phyloP scores from a whole-genome alignment of 192 early-diverging fungal genomes.

The Coemansia biformis region DNA sequence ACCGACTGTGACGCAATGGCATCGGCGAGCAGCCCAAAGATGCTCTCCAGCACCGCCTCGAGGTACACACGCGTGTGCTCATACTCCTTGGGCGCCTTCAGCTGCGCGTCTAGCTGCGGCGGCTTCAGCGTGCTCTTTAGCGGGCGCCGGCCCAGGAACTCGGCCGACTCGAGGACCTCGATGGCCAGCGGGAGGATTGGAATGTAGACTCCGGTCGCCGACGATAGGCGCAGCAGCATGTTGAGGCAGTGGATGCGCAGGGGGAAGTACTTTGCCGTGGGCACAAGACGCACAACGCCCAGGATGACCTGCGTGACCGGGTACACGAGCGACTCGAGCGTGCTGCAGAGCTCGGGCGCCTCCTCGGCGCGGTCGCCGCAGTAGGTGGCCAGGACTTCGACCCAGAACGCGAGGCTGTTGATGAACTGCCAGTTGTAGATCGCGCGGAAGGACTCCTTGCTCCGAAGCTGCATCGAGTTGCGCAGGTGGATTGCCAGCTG shows the following conservation, averaged over 20 bases:
- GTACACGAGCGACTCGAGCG: conserved; percentile 74
- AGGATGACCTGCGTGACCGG: conserved; percentile 78
- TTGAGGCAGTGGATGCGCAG: conserved; percentile 82
- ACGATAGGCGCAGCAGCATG: conserved; percentile 63
- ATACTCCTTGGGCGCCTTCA: conserved; percentile 80
- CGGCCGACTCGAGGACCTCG: conserved; percentile 73
- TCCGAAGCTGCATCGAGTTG: conserved; percentile 76
- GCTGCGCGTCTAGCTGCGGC: conserved; percentile 66
- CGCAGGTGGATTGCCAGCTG: conserved; percentile 91
- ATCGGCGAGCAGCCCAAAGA: conserved; percentile 66
- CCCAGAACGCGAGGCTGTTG: conserved; percentile 88
- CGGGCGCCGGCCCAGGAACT: conserved; percentile 62
- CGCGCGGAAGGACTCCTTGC: conserved; percentile 79
- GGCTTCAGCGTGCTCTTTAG: conserved; percentile 81
- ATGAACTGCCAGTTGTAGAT: conserved; percentile 99
- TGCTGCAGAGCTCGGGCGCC: conserved; percentile 40
- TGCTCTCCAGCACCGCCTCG: conserved; percentile 77
- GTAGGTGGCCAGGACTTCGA: conserved; percentile 74
- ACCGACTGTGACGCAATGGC: conserved; percentile 66
- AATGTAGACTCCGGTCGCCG: conserved; percentile 66
- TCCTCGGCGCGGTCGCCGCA: conserved; percentile 53
- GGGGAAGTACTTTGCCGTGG: conserved; percentile 87
- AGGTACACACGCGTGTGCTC: conserved; percentile 78
- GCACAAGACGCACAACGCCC: conserved; percentile 76
- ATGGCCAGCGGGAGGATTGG: conserved; percentile 81